Evolutionary conservation across 2,329 filamentous ascomycete species (phyloP).

Genomic region (Aspergillus aculeatus): DNA sequence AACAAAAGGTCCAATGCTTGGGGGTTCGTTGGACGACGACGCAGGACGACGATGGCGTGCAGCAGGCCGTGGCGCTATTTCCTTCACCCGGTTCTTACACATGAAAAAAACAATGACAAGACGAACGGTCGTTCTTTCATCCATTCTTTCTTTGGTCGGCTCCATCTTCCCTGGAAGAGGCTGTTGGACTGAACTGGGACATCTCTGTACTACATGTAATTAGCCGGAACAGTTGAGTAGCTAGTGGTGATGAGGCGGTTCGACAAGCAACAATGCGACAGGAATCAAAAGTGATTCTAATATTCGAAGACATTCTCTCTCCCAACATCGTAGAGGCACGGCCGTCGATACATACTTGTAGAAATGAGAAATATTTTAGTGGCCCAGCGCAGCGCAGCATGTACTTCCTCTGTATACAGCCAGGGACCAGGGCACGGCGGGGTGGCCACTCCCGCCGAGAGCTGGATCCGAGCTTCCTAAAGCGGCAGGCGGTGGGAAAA

Average conservation of each 20-base stretch:
- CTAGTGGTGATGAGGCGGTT: slow-evolving; percentile 8
- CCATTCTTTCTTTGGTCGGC: slow-evolving; percentile 14
- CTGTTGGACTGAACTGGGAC: slow-evolving; percentile 18
- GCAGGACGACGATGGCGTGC: slow-evolving; percentile 8
- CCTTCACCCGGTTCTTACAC: background rate
- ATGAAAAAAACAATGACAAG: slow-evolving; percentile 15
- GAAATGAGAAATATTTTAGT: no score
- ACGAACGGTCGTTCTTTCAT: slow-evolving; percentile 13
- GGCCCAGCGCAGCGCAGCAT: no score
- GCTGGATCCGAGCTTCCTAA: no score
- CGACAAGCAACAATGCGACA: slow-evolving; percentile 7
- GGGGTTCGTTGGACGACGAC: slow-evolving; percentile 10
- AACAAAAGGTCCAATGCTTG: slow-evolving; percentile 15
- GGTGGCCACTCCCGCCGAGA: no score
- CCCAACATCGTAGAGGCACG: no score
- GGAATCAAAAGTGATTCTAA: slow-evolving; percentile 20
- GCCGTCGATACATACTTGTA: no score
- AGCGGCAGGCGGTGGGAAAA: background rate
- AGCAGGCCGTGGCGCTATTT: background rate
- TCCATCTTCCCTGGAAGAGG: background rate
- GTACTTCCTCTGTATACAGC: no score
- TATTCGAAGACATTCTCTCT: background rate
- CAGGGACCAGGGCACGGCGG: no score
- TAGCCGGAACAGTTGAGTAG: slow-evolving; percentile 24
- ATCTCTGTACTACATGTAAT: slow-evolving; percentile 28